These are phyloP conservation scores for Emergomyces pasteurianus DNA, from an alignment of 2,329 filamentous ascomycete genomes.

Conservation along the genomic window DNA sequence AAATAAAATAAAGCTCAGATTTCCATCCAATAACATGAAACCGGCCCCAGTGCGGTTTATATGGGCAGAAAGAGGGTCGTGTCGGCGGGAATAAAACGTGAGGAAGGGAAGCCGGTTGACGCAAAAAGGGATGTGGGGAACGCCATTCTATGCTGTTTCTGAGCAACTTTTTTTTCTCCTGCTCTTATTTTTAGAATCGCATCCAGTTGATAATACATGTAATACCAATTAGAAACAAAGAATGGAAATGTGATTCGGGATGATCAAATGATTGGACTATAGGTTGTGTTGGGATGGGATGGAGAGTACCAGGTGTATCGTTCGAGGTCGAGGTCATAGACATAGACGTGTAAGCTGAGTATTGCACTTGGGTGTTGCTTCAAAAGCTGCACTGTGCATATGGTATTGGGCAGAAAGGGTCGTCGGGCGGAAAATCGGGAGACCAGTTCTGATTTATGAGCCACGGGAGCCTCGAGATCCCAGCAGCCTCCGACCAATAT, in stretches of 20 bases:
- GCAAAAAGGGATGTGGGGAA: background rate
- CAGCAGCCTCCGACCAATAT: constrained; percentile 26
- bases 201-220: background rate
- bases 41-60: background rate
- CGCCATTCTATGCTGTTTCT: background rate
- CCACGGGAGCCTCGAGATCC: constrained; percentile 14
- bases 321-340: background rate
- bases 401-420: background rate
- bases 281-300: background rate
- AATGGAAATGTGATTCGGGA: background rate
- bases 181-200: background rate
- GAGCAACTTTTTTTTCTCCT: background rate
- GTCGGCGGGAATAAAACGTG: background rate
- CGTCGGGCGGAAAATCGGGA: background rate
- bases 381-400: background rate
- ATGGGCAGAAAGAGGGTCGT: background rate
- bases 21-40: background rate
- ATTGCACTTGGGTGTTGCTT: background rate
- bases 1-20: background rate
- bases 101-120: background rate
- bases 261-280: too few species aligned
- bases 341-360: background rate
- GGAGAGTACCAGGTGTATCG: background rate
- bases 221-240: background rate
- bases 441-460: background rate